Percentiles rank a stretch among this genome's conserved stretches.
phyloP scores from a whole-genome alignment of 257 asterid genomes.

The Primulina huaijiensis region DNA sequence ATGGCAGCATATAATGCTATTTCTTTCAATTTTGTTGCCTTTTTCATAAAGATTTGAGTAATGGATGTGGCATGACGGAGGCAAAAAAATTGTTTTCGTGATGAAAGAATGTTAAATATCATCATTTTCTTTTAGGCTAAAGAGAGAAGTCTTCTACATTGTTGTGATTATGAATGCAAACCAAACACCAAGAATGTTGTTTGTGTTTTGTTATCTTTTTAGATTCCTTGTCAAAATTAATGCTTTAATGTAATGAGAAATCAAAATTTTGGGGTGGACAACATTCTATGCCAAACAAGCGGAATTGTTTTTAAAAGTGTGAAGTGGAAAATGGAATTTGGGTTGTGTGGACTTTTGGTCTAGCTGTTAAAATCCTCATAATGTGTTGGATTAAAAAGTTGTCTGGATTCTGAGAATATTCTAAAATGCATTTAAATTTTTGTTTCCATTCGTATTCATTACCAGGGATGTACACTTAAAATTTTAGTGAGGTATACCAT shows the following conservation, averaged over 20 bases:
- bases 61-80: neutral
- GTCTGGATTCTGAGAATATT: neutral
- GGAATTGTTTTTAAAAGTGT: constrained; percentile 2
- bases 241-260: neutral
- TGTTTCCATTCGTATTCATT: no score
- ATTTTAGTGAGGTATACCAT: no score
- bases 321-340: constrained; percentile 9
- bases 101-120: neutral
- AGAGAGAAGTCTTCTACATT: neutral
- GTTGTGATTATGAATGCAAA: neutral
- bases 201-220: neutral
- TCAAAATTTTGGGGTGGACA: neutral
- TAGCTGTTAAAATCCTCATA: constrained; percentile 4
- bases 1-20: neutral
- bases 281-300: neutral
- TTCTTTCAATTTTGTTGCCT: constrained; percentile 1
- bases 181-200: neutral
- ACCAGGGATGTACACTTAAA: neutral
- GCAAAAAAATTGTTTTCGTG: neutral
- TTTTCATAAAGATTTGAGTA: neutral
- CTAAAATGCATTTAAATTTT: constrained; percentile 4
- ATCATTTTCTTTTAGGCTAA: neutral
- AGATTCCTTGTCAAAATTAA: neutral
- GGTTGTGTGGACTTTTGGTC: neutral
- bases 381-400: neutral